Percentiles rank a stretch among this genome's conserved stretches.
Evolutionary conservation across 1,284 basidiomycete genomes (phyloP).

Genomic region (Takashimella koratensis): DNA sequence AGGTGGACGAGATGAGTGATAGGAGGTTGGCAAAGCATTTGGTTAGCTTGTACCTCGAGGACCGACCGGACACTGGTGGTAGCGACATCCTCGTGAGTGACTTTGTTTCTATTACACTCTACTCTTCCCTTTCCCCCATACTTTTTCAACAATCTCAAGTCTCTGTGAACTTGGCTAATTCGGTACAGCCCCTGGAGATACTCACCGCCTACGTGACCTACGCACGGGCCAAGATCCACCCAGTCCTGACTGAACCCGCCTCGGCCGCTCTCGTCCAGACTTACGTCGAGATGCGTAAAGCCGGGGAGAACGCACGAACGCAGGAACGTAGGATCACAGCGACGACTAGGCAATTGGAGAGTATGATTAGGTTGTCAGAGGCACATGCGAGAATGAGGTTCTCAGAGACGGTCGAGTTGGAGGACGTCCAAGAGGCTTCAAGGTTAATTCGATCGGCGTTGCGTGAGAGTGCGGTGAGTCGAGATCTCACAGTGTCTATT

Average conservation of each 20-base stretch:
- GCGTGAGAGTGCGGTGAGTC: slow-evolving; percentile 68
- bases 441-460: slow-evolving; percentile 94
- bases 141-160: no score
- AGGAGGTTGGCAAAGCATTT: slow-evolving; percentile 89
- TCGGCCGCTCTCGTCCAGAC: slow-evolving; percentile 76
- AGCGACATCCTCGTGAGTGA: slow-evolving; percentile 71
- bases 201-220: slow-evolving; percentile 94
- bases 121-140: no score
- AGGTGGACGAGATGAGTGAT: slow-evolving; percentile 85
- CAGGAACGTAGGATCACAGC: slow-evolving; percentile 94
- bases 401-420: slow-evolving; percentile 73
- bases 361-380: slow-evolving; percentile 96
- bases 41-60: slow-evolving; percentile 90
- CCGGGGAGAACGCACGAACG: slow-evolving; percentile 80
- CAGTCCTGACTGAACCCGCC: slow-evolving; percentile 82
- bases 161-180: background rate
- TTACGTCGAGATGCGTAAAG: slow-evolving; percentile 91
- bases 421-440: slow-evolving; percentile 85
- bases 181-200: slow-evolving; percentile 72
- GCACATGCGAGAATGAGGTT: slow-evolving; percentile 96
- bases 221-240: slow-evolving; percentile 82
- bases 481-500: no score
- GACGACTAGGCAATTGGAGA: slow-evolving; percentile 94
- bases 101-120: background rate
- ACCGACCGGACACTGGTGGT: slow-evolving; percentile 66